Evolutionary conservation across 331 rosid genomes (phyloP), one percentile per base, ranked within the genome.

Genomic region (Rhamnella rubrinervis): DNA sequence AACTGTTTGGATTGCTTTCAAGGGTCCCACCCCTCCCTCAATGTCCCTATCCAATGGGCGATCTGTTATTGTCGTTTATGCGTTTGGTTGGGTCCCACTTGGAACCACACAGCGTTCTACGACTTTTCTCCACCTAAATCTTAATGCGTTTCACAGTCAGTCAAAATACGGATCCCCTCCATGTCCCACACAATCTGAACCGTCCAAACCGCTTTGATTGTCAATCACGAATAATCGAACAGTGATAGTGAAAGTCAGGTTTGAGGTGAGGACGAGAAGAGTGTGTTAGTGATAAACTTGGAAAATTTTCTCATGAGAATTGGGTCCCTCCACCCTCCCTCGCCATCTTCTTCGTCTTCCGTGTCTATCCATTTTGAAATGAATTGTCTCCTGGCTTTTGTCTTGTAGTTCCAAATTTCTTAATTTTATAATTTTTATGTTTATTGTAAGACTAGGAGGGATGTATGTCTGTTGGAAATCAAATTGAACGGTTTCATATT

Each of bases 61-160:
- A 64, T 51, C 56, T 64, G 26, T 18, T 4, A 38, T 35, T 55
- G 65, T 68, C 72, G 64, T 74, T 66, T 49, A 11, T 49, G 53
- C 12, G 16, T 9, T 4, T 26, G 0, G 15, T 50, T 73, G 65
- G 72, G 60, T 28, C 50, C 61, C 25, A 12, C 19, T 47, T 46
- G 9, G 40, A 40, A 35, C 26, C 46, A 46, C 40, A n/a, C 28
- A n/a, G 51, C 9, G 58, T 40, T 8, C 55, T 18, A n/a, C 59
- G 77, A 73, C 77, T 55, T 56, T 65, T 73, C 77, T 12, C 47
- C 47, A 7, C 2, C 35, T 31, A 4, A 51, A 44, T 7, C 38
- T 16, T 51, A 40, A 12, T 64, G 26, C 59, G 47, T 18, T 35
- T 70, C 67, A 52, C 55, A 55, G 71, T 73, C 77, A 73, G 57